Evolutionary conservation across 1,139 yeast genomes (phyloP).

Genomic region (Ogataea hybrid): DNA sequence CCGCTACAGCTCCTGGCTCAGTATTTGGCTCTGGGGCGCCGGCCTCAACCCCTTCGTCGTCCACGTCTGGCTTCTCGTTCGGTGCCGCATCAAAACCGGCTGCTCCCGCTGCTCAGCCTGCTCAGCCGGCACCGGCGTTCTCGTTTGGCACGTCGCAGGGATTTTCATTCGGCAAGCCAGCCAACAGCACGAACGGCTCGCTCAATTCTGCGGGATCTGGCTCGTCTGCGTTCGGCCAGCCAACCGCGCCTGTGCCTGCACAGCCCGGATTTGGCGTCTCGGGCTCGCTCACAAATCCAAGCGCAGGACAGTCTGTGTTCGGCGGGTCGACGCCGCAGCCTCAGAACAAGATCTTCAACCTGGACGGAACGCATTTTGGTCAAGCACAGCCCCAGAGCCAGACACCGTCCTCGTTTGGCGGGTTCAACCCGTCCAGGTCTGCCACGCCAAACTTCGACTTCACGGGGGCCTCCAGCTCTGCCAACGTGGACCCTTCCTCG

Average conservation of each 20-base stretch:
- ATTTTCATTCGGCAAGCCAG: slow-evolving; percentile 1
- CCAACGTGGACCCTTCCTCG: slow-evolving; percentile 27
- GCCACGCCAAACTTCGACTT: slow-evolving; percentile 31
- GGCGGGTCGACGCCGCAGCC: slow-evolving; percentile 14
- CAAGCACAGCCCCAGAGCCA: slow-evolving; percentile 6
- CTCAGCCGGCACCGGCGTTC: slow-evolving; percentile 9
- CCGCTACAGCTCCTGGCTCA: not conserved
- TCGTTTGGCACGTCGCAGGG: slow-evolving; percentile 1
- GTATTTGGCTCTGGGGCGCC: slow-evolving; percentile 3
- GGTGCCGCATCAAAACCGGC: slow-evolving; percentile 9
- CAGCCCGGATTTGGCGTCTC: slow-evolving; percentile 6
- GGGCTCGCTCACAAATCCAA: slow-evolving; percentile 14
- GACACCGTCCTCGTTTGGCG: slow-evolving; percentile 6
- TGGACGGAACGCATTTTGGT: slow-evolving; percentile 12
- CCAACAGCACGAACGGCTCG: not conserved
- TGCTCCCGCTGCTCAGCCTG: slow-evolving; percentile 1
- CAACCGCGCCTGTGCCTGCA: not conserved
- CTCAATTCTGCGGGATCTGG: not conserved
- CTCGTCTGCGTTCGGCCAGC: not conserved
- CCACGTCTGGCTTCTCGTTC: slow-evolving; percentile 7
- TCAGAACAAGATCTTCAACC: slow-evolving; percentile 17
- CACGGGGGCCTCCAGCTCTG: slow-evolving; percentile 22
- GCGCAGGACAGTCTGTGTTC: slow-evolving; percentile 14
- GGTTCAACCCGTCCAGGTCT: slow-evolving; percentile 24
- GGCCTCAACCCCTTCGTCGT: slow-evolving; percentile 3